Conservation (phyloP, 169 alveolate species). For the Eimeria necatrix region DNA sequence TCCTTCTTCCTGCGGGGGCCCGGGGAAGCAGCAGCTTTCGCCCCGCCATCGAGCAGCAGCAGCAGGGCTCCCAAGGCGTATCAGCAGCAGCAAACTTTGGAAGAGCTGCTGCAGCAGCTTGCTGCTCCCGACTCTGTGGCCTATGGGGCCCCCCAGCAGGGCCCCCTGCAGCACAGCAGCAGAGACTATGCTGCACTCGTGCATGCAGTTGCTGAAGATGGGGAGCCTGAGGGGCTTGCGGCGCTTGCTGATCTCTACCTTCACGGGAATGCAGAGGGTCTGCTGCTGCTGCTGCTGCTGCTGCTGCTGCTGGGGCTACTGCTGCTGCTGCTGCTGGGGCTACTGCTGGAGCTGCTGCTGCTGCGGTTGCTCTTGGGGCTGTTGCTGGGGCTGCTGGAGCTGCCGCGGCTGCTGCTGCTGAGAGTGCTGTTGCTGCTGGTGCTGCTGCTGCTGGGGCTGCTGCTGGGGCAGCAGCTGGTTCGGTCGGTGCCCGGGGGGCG, state of each 20-base stretch:
- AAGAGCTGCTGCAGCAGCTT: slow-evolving; percentile 13
- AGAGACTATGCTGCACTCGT: slow-evolving; percentile 82
- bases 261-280: slow-evolving; percentile 84
- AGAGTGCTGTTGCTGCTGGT: neutral
- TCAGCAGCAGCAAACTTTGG: neutral
- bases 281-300: neutral
- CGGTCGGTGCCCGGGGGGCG: too few relatives aligned
- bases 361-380: neutral
- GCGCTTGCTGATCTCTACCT: slow-evolving; percentile 84
- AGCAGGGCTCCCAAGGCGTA: neutral
- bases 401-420: neutral
- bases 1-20: slow-evolving; percentile 23
- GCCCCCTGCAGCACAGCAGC: neutral
- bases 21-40: neutral
- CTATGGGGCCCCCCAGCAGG: neutral
- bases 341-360: neutral
- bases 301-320: slow-evolving; percentile 4
- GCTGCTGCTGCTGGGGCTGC: neutral
- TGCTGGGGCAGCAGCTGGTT: too few relatives aligned
- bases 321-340: neutral
- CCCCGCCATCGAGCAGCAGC: neutral
- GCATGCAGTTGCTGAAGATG: slow-evolving; percentile 83
- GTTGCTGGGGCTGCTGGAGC: neutral
- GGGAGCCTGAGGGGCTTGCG: slow-evolving; percentile 83
- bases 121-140: neutral